A percentile compares a stretch with the other conserved stretches of the same genome.
These are phyloP conservation scores for Yamadazyma trypodendri DNA, from an alignment of 1,139 yeast species.

Conservation along the genomic window DNA sequence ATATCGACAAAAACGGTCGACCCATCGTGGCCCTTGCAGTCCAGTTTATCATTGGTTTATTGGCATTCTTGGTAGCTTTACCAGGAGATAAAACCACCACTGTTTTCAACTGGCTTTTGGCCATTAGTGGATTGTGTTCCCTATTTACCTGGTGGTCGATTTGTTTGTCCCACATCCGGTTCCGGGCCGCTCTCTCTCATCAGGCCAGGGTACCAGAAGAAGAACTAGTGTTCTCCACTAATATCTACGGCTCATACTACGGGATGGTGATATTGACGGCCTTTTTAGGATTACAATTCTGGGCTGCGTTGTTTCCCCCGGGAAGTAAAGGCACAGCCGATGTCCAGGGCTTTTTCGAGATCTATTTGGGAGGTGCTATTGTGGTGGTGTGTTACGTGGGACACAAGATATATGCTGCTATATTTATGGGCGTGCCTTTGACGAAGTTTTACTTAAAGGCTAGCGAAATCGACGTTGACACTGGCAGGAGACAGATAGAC, in stretches of 20 bases:
- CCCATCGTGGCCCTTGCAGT: constrained; percentile 35
- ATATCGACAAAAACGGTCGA: constrained; percentile 34
- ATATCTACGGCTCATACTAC: constrained; percentile 29
- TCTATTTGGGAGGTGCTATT: constrained; percentile 32
- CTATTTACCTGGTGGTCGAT: constrained; percentile 41
- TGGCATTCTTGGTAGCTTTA: constrained; percentile 32
- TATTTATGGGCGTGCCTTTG: constrained; percentile 23
- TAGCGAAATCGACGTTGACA: constrained; percentile 39
- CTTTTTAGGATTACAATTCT: constrained; percentile 34
- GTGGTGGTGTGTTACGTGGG: constrained; percentile 28
- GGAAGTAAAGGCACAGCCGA: constrained; percentile 29
- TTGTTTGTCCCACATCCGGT: constrained; percentile 31
- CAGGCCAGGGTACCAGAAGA: constrained; percentile 30
- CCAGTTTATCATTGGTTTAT: constrained; percentile 42
- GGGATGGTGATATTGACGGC: constrained; percentile 26
- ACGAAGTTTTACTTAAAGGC: constrained; percentile 29
- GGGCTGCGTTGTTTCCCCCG: constrained; percentile 41
- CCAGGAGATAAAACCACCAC: constrained; percentile 22
- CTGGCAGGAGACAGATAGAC: constrained; percentile 44
- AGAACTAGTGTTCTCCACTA: constrained; percentile 28
- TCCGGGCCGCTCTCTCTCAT: constrained; percentile 26
- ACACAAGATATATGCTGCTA: constrained; percentile 32
- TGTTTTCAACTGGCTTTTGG: constrained; percentile 42
- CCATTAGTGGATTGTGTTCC: constrained; percentile 41
- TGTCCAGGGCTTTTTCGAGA: constrained; percentile 29